These are phyloP conservation scores for Diaporthe vexans DNA, from an alignment of 2,329 filamentous ascomycete species.

Conservation along the genomic window DNA sequence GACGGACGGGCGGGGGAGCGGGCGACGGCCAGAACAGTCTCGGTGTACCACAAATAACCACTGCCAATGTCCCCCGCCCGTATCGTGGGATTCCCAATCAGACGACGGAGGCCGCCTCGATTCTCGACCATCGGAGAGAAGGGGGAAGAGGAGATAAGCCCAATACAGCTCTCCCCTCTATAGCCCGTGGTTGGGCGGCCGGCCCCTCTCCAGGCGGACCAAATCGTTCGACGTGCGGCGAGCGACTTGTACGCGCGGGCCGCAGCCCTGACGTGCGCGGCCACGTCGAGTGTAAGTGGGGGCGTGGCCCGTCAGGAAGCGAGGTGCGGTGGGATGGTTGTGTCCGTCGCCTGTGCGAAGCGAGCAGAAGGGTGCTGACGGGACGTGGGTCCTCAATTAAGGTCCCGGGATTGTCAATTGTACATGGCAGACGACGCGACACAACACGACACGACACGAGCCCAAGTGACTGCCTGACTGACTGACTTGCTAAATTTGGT, in stretches of 20 bases:
- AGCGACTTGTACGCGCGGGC: conserved; percentile 18
- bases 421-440: background rate
- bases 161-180: background rate
- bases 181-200: background rate
- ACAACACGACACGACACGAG: background rate
- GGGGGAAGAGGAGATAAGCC: background rate
- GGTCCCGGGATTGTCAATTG: conserved; percentile 2
- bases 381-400: background rate
- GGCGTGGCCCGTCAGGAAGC: background rate
- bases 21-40: background rate
- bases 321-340: background rate
- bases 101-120: background rate
- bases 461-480: background rate
- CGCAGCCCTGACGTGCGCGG: conserved; percentile 27
- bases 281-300: conserved; percentile 11
- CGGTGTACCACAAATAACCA: background rate
- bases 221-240: conserved; percentile 13
- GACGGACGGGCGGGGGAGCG: background rate
- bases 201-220: background rate
- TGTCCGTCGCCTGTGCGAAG: background rate
- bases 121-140: background rate
- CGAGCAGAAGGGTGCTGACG: background rate
- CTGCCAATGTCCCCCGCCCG: too few relatives aligned
- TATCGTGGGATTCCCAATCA: conserved; percentile 16
- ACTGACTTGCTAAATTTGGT: background rate